phyloP scores from a whole-genome alignment of 2,329 filamentous ascomycete species.

The Ophiostoma piceae region DNA sequence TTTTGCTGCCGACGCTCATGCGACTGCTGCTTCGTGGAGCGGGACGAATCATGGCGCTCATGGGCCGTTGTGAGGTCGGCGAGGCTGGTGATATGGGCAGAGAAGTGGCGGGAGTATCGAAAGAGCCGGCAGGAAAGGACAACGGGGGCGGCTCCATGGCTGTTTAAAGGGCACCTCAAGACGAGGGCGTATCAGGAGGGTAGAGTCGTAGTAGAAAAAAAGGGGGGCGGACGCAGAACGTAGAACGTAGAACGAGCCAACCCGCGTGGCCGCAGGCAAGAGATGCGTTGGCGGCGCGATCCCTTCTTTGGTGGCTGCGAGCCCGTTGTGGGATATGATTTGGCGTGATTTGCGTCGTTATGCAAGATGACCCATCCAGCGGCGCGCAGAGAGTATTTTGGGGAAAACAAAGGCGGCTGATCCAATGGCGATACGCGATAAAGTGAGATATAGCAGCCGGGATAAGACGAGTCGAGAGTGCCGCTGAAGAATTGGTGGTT shows the following conservation, averaged over 20 bases:
- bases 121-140: constrained; percentile 5
- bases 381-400: background rate
- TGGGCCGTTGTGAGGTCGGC: constrained; percentile 62
- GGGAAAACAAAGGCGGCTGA: background rate
- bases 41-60: constrained; percentile 75
- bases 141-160: constrained; percentile 23
- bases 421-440: constrained; percentile 12
- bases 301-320: constrained; percentile 14
- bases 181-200: constrained; percentile 1
- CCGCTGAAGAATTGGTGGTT: background rate
- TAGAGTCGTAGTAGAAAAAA: constrained; percentile 8
- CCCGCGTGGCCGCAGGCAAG: constrained; percentile 22
- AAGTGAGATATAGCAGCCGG: background rate
- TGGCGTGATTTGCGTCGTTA: constrained; percentile 1
- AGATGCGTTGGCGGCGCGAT: constrained; percentile 25
- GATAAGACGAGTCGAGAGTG: background rate
- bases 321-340: background rate
- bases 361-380: constrained; percentile 13
- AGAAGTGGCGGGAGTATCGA: background rate
- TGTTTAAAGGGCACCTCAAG: constrained; percentile 14
- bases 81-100: constrained; percentile 48
- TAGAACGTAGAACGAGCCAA: constrained; percentile 7
- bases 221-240: constrained; percentile 11
- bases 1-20: constrained; percentile 76
- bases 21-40: constrained; percentile 72